Evolutionary conservation across 495 filamentous ascomycete species (phyloP).

Genomic region (Parachaetomium inaequale): DNA sequence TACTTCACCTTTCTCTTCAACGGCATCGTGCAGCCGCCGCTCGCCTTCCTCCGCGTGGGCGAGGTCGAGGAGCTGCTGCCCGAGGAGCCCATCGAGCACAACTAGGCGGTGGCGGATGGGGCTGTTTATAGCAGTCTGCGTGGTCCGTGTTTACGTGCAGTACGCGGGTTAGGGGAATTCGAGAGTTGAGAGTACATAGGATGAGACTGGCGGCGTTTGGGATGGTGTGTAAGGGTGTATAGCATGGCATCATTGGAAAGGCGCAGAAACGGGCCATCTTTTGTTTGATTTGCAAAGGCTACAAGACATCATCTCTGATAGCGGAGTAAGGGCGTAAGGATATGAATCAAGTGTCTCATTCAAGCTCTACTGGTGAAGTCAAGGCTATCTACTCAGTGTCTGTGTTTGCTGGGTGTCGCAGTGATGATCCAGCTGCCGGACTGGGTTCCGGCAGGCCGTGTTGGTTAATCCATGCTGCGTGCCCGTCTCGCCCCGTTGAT

Average conservation of each 20-base stretch:
- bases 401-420: too few species aligned
- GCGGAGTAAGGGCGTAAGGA: not conserved
- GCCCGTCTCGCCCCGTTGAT: too few species aligned
- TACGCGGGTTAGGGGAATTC: not conserved
- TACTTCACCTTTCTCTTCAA: conserved; percentile 98
- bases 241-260: not conserved
- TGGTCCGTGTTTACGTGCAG: not conserved
- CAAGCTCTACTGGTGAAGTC: too few species aligned
- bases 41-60: conserved; percentile 48
- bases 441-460: too few species aligned
- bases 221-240: not conserved
- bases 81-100: conserved; percentile 82
- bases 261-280: not conserved
- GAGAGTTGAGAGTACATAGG: not conserved
- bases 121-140: not conserved
- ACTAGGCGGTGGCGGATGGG: conserved; percentile 22
- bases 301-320: not conserved
- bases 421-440: too few species aligned
- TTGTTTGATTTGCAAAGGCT: not conserved
- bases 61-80: conserved; percentile 72
- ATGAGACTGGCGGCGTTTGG: not conserved
- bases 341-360: too few species aligned
- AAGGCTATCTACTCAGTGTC: too few species aligned
- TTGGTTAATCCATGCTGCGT: not conserved
- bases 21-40: conserved; percentile 78